A percentile compares a stretch with the other conserved stretches of the same genome.
Conservation (phyloP, 1,284 basidiomycete genomes). For the Leccinum solheimii region DNA sequence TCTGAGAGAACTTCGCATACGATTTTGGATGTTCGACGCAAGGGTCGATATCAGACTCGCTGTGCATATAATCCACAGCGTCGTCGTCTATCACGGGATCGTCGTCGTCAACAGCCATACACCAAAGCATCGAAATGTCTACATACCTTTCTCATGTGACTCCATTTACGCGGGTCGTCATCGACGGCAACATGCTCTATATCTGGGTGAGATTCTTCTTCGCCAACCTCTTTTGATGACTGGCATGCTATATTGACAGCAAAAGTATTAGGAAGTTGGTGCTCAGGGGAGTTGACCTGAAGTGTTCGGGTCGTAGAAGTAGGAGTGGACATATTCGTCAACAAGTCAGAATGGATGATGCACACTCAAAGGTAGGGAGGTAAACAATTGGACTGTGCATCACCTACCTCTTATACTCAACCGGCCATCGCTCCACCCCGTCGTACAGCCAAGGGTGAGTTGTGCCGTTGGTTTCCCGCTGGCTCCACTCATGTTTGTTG, state of each 20-base stretch:
- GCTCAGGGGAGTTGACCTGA: background rate
- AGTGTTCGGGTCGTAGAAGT: background rate
- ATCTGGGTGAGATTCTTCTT: conserved; percentile 37
- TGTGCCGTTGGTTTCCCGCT: conserved; percentile 1
- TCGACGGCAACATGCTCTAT: conserved; percentile 69
- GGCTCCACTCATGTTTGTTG: conserved; percentile 2
- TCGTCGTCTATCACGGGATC: conserved; percentile 43
- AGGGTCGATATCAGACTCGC: conserved; percentile 72
- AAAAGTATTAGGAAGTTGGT: conserved; percentile 4
- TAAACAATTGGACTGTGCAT: background rate
- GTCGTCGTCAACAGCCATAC: background rate
- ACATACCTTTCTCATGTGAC: conserved; percentile 59
- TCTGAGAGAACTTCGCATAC: conserved; percentile 36
- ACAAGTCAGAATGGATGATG: conserved; percentile 3
- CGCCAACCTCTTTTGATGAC: conserved; percentile 1
- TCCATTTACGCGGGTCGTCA: conserved; percentile 82
- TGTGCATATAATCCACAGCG: conserved; percentile 56
- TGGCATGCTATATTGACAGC: conserved; percentile 1
- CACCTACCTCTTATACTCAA: conserved; percentile 26
- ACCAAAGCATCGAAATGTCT: conserved; percentile 21
- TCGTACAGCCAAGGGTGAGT: background rate
- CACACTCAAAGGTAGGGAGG: conserved; percentile 4
- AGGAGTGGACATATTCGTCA: conserved; percentile 16
- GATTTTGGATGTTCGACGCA: conserved; percentile 67
- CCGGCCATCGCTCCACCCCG: background rate